These are phyloP conservation scores for Colletotrichum cordylinicola DNA, from an alignment of 2,329 filamentous ascomycete species.

Conservation along the genomic window DNA sequence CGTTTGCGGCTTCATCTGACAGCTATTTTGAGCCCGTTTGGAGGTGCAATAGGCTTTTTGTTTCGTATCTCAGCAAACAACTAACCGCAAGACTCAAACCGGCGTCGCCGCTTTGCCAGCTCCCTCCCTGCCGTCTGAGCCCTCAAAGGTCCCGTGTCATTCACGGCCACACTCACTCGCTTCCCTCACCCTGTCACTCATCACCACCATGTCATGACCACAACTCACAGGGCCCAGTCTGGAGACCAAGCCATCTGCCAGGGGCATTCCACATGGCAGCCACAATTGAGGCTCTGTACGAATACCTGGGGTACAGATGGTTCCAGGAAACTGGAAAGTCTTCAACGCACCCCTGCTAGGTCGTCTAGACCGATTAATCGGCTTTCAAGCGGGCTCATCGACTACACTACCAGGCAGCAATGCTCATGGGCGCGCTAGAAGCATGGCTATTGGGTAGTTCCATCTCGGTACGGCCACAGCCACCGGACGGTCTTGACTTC, in stretches of 20 bases:
- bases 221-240: background rate
- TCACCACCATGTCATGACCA: background rate
- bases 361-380: background rate
- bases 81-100: background rate
- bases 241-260: background rate
- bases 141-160: background rate
- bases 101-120: background rate
- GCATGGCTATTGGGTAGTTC: background rate
- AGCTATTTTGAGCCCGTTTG: background rate
- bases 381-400: background rate
- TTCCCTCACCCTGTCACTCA: background rate
- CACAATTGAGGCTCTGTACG: background rate
- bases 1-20: background rate
- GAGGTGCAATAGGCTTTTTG: background rate
- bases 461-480: background rate
- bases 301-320: background rate
- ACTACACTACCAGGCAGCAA: background rate
- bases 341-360: constrained; percentile 6
- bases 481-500: background rate
- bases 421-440: background rate
- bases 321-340: background rate
- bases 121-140: background rate
- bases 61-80: background rate
- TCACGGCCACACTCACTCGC: background rate
- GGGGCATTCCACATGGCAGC: background rate